A percentile compares a stretch with the other conserved stretches of the same genome.
phyloP scores from a whole-genome alignment of 495 filamentous ascomycete genomes.

The Letharia lupina region DNA sequence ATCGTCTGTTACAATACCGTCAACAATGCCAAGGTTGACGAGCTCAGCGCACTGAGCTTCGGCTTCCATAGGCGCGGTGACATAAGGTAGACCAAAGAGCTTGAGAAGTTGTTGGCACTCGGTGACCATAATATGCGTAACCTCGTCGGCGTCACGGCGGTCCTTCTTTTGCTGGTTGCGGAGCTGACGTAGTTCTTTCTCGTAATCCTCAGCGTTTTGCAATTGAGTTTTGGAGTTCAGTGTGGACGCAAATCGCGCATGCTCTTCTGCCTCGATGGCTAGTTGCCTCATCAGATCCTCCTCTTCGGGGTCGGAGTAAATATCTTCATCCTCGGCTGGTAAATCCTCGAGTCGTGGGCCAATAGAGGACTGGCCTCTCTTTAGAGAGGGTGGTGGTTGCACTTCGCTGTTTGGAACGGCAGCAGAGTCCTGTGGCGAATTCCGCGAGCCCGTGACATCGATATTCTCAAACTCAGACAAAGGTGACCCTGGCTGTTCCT shows the following conservation, averaged over 20 bases:
- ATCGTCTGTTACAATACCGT: slow-evolving; percentile 98
- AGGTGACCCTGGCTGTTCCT: slow-evolving; percentile 33
- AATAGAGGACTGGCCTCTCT: slow-evolving; percentile 15
- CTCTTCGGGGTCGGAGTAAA: slow-evolving; percentile 80
- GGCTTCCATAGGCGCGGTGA: slow-evolving; percentile 97
- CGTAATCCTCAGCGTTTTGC: slow-evolving; percentile 68
- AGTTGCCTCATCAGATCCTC: slow-evolving; percentile 79
- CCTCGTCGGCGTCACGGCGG: slow-evolving; percentile 88
- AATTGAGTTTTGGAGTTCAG: slow-evolving; percentile 60
- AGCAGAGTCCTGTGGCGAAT: slow-evolving; percentile 3
- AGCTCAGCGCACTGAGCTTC: slow-evolving; percentile 96
- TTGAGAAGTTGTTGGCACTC: slow-evolving; percentile 88
- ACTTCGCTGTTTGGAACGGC: neutral
- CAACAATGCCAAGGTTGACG: slow-evolving; percentile 74
- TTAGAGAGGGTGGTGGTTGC: slow-evolving; percentile 8
- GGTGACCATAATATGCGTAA: slow-evolving; percentile 85
- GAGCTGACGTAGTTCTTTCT: slow-evolving; percentile 75
- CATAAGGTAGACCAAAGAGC: slow-evolving; percentile 89
- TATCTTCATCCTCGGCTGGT: slow-evolving; percentile 33
- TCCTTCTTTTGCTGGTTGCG: slow-evolving; percentile 94
- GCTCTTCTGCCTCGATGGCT: slow-evolving; percentile 82
- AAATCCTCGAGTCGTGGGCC: slow-evolving; percentile 31
- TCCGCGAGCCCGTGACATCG: slow-evolving; percentile 15
- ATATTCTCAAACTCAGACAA: slow-evolving; percentile 51
- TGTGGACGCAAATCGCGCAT: slow-evolving; percentile 80